Percentiles rank a stretch among this genome's conserved stretches.
phyloP scores from a whole-genome alignment of 2,329 filamentous ascomycete genomes.

The Aspergillus proliferans region DNA sequence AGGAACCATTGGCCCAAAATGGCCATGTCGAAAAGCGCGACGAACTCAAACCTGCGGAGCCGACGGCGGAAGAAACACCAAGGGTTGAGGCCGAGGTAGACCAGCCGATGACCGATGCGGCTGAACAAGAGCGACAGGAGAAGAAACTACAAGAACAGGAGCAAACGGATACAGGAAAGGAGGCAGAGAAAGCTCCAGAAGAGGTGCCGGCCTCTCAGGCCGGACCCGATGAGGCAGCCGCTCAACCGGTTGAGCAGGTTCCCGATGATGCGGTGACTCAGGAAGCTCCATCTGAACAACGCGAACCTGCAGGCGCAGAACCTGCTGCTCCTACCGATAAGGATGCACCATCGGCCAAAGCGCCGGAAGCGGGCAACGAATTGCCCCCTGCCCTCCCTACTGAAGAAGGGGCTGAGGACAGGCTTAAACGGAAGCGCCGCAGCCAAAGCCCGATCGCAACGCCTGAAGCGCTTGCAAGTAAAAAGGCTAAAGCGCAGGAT shows the following conservation, averaged over 20 bases:
- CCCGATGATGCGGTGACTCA: conserved; percentile 7
- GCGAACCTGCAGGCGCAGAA: conserved; percentile 16
- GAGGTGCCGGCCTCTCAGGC: not conserved
- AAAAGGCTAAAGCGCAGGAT: conserved; percentile 50
- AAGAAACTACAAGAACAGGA: conserved; percentile 1
- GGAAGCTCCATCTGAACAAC: conserved; percentile 8
- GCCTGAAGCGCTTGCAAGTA: conserved; percentile 48
- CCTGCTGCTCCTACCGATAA: conserved; percentile 6
- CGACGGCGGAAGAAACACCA: conserved; percentile 10
- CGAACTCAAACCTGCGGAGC: conserved; percentile 8
- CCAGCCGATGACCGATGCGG: not conserved
- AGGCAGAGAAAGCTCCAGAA: not conserved
- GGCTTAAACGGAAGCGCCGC: conserved; percentile 61
- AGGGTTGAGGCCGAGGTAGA: not conserved
- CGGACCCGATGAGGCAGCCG: conserved; percentile 10
- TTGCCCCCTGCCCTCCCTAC: conserved; percentile 22
- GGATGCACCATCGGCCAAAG: conserved; percentile 12
- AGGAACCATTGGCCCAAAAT: conserved; percentile 3
- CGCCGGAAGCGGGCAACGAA: conserved; percentile 21
- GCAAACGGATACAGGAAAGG: not conserved
- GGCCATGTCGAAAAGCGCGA: conserved; percentile 1
- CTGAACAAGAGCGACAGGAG: not conserved
- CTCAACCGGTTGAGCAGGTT: conserved; percentile 20
- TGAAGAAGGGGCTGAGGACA: conserved; percentile 45
- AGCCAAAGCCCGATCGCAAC: conserved; percentile 57